Base-by-base conservation (phyloP, 768 basidiomycete species). In the Pisolithus microcarpus region DNA sequence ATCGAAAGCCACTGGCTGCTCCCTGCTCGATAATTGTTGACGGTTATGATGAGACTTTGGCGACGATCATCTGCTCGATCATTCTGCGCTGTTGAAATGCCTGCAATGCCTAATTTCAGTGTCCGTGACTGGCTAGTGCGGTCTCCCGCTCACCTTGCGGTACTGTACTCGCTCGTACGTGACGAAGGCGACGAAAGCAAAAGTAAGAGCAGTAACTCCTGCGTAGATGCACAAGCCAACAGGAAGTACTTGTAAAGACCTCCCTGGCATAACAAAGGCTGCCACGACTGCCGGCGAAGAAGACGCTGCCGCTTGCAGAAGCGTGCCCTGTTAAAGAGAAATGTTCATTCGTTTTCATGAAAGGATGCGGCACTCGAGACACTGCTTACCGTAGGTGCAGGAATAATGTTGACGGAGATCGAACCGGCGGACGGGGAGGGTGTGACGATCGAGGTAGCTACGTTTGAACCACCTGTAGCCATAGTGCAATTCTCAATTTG, bases 111-210 rank as follows among this genome's bases (percentile, higher is more conserved):
- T 5, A 4, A 34, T 34, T 34, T 34, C 34, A 34, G 34, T 34
- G 13, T 11, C 34, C 5, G 11, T 34, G 34, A 15, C 7, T 28
- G 19, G 31, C 16, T 28, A 23, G 23, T 30, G 16, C 39, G 5
- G 5, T 19, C 18, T 7, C 39, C 11, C 4, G 70, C 78, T 50
- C 52, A 87, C 89, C 76, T 81, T 87, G 72, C 89, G 84, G 63
- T 90, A 90, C 68, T 85, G 87, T 23, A 88, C 82, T 43, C 92
- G 80, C 74, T 94, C 90, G 61, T 84, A 90, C 6, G 89, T 91
- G 56, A 93, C 90, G 65, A 91, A 71, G 46, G 79, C 84, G 52
- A 94, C 87, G 21, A 88, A 81, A 54, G 86, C 81, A 57, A 95
- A 65, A 16, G 85, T 86, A 58, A 93, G 84, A 7, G 85, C 85